Conservation (phyloP, 2,329 filamentous ascomycete genomes). For the Pseudogymnoascus sp. region DNA sequence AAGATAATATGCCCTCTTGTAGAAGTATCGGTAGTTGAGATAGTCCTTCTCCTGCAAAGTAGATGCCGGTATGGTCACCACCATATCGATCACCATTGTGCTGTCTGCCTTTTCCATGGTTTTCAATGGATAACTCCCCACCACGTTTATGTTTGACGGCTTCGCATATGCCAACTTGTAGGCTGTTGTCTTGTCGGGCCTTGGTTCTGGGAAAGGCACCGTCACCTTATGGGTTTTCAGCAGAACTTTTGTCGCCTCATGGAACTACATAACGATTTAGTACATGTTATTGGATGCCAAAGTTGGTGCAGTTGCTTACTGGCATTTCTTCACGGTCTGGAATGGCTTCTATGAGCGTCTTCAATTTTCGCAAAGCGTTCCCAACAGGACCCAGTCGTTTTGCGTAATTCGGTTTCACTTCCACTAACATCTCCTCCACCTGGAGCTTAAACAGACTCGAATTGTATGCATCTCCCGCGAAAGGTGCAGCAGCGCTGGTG, state of each 20-base stretch:
- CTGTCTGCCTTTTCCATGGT: slow-evolving; percentile 61
- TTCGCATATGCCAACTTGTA: slow-evolving; percentile 75
- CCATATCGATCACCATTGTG: slow-evolving; percentile 65
- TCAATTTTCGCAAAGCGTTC: slow-evolving; percentile 46
- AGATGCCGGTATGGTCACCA: slow-evolving; percentile 72
- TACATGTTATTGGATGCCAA: not conserved
- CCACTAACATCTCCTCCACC: slow-evolving; percentile 53
- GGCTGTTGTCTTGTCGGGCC: slow-evolving; percentile 64
- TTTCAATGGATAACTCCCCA: slow-evolving; percentile 76
- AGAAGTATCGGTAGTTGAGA: slow-evolving; percentile 85
- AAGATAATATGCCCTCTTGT: slow-evolving; percentile 87
- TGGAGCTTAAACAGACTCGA: slow-evolving; percentile 62
- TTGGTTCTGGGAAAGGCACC: slow-evolving; percentile 82
- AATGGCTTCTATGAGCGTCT: slow-evolving; percentile 49
- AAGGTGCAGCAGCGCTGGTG: slow-evolving; percentile 31
- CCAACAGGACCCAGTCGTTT: slow-evolving; percentile 48
- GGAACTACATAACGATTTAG: slow-evolving; percentile 42
- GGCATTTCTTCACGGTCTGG: slow-evolving; percentile 41
- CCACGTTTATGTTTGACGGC: slow-evolving; percentile 74
- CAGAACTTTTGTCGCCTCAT: slow-evolving; percentile 59
- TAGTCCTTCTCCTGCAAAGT: slow-evolving; percentile 95
- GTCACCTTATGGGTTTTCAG: slow-evolving; percentile 59
- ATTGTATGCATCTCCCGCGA: slow-evolving; percentile 44
- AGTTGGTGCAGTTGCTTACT: slow-evolving; percentile 24
- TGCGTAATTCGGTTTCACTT: slow-evolving; percentile 51